Evolutionary conservation across 345 rosid genomes (phyloP), one percentile per base, ranked within the genome.

Genomic region (Citrus glauca): DNA sequence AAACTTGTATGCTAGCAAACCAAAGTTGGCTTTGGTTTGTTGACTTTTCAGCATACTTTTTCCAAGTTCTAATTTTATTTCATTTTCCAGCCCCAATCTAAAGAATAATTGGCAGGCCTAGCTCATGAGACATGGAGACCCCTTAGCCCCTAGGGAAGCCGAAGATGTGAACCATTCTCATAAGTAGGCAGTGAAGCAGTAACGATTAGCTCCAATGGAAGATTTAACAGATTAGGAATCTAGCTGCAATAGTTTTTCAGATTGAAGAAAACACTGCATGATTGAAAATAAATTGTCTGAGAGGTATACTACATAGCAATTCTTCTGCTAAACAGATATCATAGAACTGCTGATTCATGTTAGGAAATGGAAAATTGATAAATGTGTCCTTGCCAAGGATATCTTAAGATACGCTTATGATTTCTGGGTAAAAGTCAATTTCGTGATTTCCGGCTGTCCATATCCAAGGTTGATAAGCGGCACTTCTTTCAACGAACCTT

Each of bases 401-500:
- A 24, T 59, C 19, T 74, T 1, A 65, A 14, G 50, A 74, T 5
- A 61, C 6, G 69, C 85, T 90, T 78, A 94, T 95, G 6, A 94
- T 61, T 75, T 91, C 85, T 0, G 97, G 98, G 32, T 73, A 88
- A n/a, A 92, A 93, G 72, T 93, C 98, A 24, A 93, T 25, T 86
- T 95, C 99, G 22, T 93, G 98, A 85, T 95, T 95, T 30, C 98
- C 98, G 1, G 88, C 86, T 0, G 94, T 89, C 99, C 99, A 95
- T 82, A 95, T 93, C 98, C 99, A 95, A 4, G 99, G 98, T 67
- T 93, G 97, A 86, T 95, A 93, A 74, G 99, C 98, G 73, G 73
- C 87, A 59, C 88, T 92, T 81, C 98, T 90, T 85, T 95, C 99
- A 30, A 79, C 82, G 77, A 95, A 95, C 84, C 98, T 89, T 77